Base-by-base conservation (phyloP, 2,329 filamentous ascomycete genomes). In the Lecanicillium sp. region DNA sequence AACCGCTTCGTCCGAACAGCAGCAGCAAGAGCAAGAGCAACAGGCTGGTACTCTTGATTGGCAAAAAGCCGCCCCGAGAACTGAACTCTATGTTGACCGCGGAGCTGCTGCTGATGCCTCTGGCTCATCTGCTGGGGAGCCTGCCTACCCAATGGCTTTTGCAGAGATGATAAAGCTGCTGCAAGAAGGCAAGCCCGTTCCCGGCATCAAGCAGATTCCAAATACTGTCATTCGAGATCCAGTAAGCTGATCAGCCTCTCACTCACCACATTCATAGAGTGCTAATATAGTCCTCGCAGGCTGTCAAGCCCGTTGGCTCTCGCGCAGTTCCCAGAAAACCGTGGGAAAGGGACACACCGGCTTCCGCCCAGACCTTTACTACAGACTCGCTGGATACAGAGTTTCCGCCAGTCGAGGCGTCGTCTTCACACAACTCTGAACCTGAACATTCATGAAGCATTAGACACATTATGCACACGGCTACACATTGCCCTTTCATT, bases 131-230 rank as follows among this genome's bases (percentile, higher is more conserved):
- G 52, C 48, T n/a, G 63, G 62, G 28, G 68, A 75, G 33, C 83
- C 86, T 28, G 74, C 77, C 1, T 94, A 94, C 51, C 88, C 88
- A 4, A 80, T 80, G 35, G 82, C 79, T 2, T 95, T 95, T 58
- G 82, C 85, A 7, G 80, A 90, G 48, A 87, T 95, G 45, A 81
- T 94, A 40, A 83, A 86, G 51, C 74, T 94, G 39, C 85, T 95
- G 38, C 85, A 85, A 17, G 80, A 78, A 19, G 87, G 87, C 38
- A 79, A 86, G 50, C 81, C 85, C 0, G 83, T 95, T 31, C 87
- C 88, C 2, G 89, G 89, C 1, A 94, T 95, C 52, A 80, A 80
- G 49, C 78, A 94, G 46, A 90, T 95, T 38, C 87, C 89, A 4
- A 76, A 86, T 48, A 92, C 82, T 0, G 68, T 95, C 5, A 68